These are phyloP conservation scores for Dothistroma pini DNA, from an alignment of 2,329 filamentous ascomycete genomes.

Conservation along the genomic window DNA sequence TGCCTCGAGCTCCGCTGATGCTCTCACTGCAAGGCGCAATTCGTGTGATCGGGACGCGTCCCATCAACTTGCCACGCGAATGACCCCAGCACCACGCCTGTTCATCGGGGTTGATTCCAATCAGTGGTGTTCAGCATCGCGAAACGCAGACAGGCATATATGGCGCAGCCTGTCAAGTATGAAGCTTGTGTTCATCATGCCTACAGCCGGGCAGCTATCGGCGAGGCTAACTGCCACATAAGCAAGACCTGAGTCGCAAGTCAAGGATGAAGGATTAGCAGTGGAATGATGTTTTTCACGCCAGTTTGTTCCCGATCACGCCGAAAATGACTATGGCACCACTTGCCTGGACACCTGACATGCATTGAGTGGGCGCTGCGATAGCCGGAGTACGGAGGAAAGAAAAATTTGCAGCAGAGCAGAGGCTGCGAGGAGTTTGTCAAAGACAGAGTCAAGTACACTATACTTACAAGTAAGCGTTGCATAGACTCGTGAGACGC, in stretches of 20 bases:
- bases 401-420: no score
- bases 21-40: no score
- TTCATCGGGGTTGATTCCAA: background rate
- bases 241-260: background rate
- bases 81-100: background rate
- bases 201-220: background rate
- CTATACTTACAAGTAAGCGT: background rate
- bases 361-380: no score
- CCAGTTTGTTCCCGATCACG: background rate
- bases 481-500: background rate
- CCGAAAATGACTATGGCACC: background rate
- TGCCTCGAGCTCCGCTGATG: no score
- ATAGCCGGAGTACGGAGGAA: no score
- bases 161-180: background rate
- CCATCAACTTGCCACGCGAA: background rate
- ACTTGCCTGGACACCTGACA: background rate
- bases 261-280: background rate
- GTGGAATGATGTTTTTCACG: background rate
- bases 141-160: background rate
- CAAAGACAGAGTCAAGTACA: no score
- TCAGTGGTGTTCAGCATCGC: background rate
- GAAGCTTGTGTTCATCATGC: background rate
- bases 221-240: background rate
- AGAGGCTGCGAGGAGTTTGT: no score
- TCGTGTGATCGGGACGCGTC: no score